A percentile compares a stretch with the other conserved stretches of the same genome.
Evolutionary conservation across 345 rosid genomes (phyloP).

Genomic region (Firmiana major): DNA sequence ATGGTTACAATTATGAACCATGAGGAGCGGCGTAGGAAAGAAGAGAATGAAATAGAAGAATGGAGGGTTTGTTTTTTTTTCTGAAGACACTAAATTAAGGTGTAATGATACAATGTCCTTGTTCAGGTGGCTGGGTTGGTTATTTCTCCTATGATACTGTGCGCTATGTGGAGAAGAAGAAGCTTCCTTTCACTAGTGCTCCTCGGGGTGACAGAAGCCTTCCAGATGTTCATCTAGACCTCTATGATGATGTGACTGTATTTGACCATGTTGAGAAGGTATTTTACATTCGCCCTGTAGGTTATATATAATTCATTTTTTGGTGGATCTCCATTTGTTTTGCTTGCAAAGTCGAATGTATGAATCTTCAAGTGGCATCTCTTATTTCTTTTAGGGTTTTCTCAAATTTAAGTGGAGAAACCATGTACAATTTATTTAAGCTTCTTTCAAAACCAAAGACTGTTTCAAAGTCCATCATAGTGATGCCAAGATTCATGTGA

Average conservation of each 20-base stretch:
- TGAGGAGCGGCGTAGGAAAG: slow-evolving; percentile 46
- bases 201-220: slow-evolving; percentile 87
- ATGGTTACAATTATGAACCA: slow-evolving; percentile 83
- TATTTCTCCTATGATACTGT: slow-evolving; percentile 94
- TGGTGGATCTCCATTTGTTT: background rate
- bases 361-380: background rate
- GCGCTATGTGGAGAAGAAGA: slow-evolving; percentile 83
- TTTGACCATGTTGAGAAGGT: slow-evolving; percentile 96
- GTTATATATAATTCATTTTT: background rate
- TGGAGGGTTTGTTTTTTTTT: background rate
- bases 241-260: slow-evolving; percentile 74
- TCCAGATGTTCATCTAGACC: slow-evolving; percentile 90
- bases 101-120: slow-evolving; percentile 18
- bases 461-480: background rate
- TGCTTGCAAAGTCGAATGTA: background rate
- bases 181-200: slow-evolving; percentile 65
- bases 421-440: background rate
- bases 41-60: slow-evolving; percentile 37
- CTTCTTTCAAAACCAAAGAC: background rate
- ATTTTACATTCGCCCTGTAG: slow-evolving; percentile 1
- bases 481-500: background rate
- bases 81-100: background rate
- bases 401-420: background rate
- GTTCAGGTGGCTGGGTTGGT: slow-evolving; percentile 95
- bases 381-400: background rate